Percentiles rank a stretch among this genome's conserved stretches.
Conservation (phyloP, 495 filamentous ascomycete genomes). For the Hypoxylon lienhwacheense region DNA sequence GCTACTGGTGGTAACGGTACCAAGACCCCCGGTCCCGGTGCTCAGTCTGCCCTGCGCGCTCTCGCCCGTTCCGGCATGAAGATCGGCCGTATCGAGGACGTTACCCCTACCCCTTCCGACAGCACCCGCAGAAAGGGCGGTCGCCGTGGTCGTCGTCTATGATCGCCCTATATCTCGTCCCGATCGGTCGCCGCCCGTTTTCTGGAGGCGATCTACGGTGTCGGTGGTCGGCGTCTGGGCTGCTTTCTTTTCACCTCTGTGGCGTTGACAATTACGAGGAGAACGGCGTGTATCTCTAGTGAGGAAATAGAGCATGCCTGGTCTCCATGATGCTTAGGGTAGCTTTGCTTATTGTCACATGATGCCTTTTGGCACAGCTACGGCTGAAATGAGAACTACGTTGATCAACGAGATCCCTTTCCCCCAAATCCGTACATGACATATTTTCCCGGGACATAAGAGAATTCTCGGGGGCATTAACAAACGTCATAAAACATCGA, state of each 20-base stretch:
- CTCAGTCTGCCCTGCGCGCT: constrained; percentile 97
- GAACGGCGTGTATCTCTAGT: constrained; percentile 58
- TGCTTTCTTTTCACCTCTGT: constrained; percentile 53
- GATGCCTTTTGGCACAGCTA: constrained; percentile 56
- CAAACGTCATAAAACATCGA: too few species aligned
- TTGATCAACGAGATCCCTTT: constrained; percentile 24
- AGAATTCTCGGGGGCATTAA: too few species aligned
- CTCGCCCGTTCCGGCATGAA: constrained; percentile 98
- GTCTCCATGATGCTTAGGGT: constrained; percentile 55
- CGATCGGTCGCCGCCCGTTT: constrained; percentile 28
- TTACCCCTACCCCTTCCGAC: constrained; percentile 97
- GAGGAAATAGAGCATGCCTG: constrained; percentile 52
- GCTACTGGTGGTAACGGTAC: constrained; percentile 95
- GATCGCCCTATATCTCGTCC: constrained; percentile 51
- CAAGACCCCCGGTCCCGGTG: constrained; percentile 98
- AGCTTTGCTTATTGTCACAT: constrained; percentile 54
- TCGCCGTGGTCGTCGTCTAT: constrained; percentile 99
- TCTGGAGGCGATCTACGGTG: constrained; percentile 34
- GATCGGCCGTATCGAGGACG: constrained; percentile 99
- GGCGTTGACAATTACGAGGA: constrained; percentile 66
- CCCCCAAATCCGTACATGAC: too few species aligned
- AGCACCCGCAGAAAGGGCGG: constrained; percentile 98
- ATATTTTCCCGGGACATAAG: too few species aligned
- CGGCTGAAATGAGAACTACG: constrained; percentile 46
- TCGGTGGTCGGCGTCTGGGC: constrained; percentile 46